Conservation (phyloP, 495 filamentous ascomycete species). For the Clavariopsis aquatica region DNA sequence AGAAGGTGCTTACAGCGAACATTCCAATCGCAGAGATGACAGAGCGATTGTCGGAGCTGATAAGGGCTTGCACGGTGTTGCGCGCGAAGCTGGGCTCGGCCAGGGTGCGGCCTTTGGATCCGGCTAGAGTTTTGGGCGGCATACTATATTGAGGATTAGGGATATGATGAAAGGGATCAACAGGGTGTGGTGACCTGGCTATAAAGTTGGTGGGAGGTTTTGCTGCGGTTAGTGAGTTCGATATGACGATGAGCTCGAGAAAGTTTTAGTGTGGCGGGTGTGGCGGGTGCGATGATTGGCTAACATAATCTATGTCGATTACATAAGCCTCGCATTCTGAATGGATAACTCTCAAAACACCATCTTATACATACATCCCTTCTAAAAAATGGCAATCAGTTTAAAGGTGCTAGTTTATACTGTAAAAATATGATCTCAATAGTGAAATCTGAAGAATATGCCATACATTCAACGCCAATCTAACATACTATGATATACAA, state of each 20-base stretch:
- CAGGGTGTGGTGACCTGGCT: neutral
- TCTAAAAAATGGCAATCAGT: too few species aligned
- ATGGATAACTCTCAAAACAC: neutral
- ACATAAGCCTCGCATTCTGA: neutral
- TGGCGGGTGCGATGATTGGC: neutral
- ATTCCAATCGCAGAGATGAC: conserved; percentile 45
- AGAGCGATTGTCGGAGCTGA: conserved; percentile 41
- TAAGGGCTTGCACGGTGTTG: conserved; percentile 32
- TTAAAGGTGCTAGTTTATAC: neutral
- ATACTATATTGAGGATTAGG: conserved; percentile 10
- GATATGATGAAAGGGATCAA: neutral
- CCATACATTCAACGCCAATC: too few species aligned
- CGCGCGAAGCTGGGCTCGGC: conserved; percentile 38
- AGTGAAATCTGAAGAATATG: neutral
- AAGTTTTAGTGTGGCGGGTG: neutral
- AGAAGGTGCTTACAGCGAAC: conserved; percentile 44
- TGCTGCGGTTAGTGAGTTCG: neutral
- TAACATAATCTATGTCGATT: neutral
- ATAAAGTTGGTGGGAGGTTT: neutral
- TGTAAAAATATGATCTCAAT: neutral
- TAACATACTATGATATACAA: too few species aligned
- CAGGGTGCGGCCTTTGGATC: neutral
- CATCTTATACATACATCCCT: too few species aligned
- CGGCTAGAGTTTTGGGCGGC: conserved; percentile 27
- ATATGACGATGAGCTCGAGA: neutral